phyloP scores from a whole-genome alignment of 495 filamentous ascomycete species.

The Penicillium pulvis region DNA sequence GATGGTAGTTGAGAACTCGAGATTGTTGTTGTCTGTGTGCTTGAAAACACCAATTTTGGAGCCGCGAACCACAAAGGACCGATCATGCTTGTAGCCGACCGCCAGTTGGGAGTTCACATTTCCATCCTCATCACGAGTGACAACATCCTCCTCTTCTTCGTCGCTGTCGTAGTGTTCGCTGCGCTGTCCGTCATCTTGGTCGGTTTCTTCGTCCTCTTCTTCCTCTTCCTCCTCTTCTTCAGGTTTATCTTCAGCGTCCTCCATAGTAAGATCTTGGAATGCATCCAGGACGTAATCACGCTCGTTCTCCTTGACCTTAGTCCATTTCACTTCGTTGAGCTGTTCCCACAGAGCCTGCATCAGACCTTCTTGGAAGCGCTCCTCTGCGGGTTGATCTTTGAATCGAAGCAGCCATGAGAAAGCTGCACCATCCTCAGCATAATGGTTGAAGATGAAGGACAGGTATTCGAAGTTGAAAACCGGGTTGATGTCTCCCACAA shows the following conservation, averaged over 20 bases:
- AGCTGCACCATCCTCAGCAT: conserved; percentile 80
- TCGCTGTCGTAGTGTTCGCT: conserved; percentile 89
- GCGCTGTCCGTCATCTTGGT: conserved; percentile 61
- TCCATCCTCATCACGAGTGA: conserved; percentile 69
- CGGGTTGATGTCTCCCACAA: conserved; percentile 89
- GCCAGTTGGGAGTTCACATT: conserved; percentile 93
- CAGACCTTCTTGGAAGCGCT: conserved; percentile 89
- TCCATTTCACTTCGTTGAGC: conserved; percentile 92
- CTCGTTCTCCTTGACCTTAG: conserved; percentile 86
- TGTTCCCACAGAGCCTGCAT: conserved; percentile 98
- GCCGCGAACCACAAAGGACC: conserved; percentile 94
- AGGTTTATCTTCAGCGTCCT: conserved; percentile 65
- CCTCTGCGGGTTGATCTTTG: conserved; percentile 74
- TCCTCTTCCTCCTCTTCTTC: conserved; percentile 68
- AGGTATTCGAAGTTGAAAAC: conserved; percentile 99
- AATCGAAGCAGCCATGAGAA: conserved; percentile 97
- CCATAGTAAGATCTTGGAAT: conserved; percentile 93
- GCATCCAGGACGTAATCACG: conserved; percentile 93
- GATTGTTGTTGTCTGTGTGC: conserved; percentile 86
- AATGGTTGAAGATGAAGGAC: conserved; percentile 99
- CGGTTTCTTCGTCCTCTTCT: conserved; percentile 65
- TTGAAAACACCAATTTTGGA: conserved; percentile 99
- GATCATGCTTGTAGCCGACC: conserved; percentile 97
- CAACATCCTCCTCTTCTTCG: conserved; percentile 85
- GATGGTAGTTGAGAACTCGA: conserved; percentile 97